Conservation (phyloP, 2,329 filamentous ascomycete species). For the Aureobasidium uvarum region DNA sequence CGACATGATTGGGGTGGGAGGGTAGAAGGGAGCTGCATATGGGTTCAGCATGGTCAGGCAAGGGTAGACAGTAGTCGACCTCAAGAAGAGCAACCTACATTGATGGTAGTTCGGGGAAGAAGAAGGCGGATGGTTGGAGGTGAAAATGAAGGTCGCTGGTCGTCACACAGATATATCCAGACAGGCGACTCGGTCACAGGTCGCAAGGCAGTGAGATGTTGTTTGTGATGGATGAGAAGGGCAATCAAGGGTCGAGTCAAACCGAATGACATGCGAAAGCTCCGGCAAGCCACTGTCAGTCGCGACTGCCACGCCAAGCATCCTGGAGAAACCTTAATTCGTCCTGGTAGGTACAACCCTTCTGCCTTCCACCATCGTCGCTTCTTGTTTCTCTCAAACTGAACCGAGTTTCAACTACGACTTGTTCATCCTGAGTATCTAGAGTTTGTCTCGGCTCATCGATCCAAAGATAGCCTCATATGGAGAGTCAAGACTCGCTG, state of each 20-base stretch:
- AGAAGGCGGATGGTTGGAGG: not conserved
- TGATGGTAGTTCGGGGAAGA: not conserved
- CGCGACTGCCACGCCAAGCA: conserved; percentile 15
- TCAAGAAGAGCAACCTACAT: not conserved
- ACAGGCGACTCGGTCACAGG: conserved; percentile 7
- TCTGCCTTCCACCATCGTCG: not conserved
- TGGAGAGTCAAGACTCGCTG: not conserved
- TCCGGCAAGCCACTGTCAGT: conserved; percentile 6
- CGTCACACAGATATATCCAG: not conserved
- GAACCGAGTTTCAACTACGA: not conserved
- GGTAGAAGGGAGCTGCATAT: conserved; percentile 16
- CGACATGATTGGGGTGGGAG: conserved; percentile 30
- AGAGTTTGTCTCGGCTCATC: not conserved
- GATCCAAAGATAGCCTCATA: not conserved
- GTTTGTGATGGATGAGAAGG: not conserved
- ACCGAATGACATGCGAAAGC: conserved; percentile 11
- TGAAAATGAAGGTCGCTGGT: not conserved
- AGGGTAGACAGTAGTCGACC: not conserved
- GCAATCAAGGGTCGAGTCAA: conserved; percentile 9
- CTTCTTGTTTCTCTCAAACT: not conserved
- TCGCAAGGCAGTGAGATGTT: not conserved
- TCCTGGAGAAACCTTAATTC: conserved; percentile 21
- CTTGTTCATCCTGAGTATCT: not conserved
- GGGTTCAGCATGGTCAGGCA: conserved; percentile 16
- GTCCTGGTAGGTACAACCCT: not conserved